Percentiles rank a stretch among this genome's conserved stretches.
Conservation (phyloP, 2,329 filamentous ascomycete species). For the Cytospora paraplurivora region DNA sequence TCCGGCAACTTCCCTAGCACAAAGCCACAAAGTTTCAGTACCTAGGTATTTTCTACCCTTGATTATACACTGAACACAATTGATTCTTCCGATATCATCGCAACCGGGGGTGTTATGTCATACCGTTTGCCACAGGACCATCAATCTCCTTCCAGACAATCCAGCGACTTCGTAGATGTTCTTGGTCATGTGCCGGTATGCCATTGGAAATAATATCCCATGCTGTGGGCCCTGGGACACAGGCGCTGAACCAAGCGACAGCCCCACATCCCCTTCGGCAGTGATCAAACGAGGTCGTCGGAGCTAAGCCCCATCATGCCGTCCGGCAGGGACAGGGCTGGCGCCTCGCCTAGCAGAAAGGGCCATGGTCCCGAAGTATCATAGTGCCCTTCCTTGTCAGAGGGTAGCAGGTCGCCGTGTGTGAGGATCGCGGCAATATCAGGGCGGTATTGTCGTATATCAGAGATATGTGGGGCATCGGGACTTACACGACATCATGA, state of each 20-base stretch:
- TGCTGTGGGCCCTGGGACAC: neutral
- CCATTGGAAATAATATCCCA: neutral
- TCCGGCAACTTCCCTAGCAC: too few relatives aligned
- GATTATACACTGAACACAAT: too few relatives aligned
- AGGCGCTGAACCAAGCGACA: too few relatives aligned
- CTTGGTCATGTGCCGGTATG: constrained; percentile 26
- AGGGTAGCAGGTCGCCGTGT: constrained; percentile 46
- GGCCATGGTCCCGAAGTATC: constrained; percentile 53
- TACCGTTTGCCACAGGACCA: neutral
- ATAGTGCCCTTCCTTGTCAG: constrained; percentile 43
- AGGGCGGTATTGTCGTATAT: neutral
- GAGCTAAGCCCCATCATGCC: constrained; percentile 33
- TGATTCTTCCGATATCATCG: too few relatives aligned
- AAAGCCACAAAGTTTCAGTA: too few relatives aligned
- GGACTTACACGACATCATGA: neutral
- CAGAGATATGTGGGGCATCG: neutral
- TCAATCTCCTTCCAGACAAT: constrained; percentile 40
- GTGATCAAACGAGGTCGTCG: constrained; percentile 35
- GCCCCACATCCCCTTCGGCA: constrained; percentile 52
- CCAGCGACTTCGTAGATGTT: constrained; percentile 53
- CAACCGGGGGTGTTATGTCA: too few relatives aligned
- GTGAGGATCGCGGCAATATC: constrained; percentile 43
- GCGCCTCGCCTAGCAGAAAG: constrained; percentile 44
- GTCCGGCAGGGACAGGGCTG: constrained; percentile 32
- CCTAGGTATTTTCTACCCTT: too few relatives aligned